Evolutionary conservation across 805 yeast species (phyloP), one percentile per base, ranked within the genome.

Genomic region (Suhomyces sp.): DNA sequence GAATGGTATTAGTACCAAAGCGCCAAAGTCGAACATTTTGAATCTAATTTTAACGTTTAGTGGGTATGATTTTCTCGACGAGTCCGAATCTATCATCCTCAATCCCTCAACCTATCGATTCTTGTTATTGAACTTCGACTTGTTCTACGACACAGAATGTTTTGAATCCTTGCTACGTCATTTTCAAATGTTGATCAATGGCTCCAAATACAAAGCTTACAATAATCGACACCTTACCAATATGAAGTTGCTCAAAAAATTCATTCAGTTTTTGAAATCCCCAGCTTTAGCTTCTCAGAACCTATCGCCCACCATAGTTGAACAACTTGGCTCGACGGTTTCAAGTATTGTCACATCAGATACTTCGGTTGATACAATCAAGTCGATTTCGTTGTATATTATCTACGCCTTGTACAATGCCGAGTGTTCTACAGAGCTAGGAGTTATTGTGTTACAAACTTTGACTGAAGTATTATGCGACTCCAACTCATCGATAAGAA

Each of bases 131-230:
- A 74, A 88, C 38, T 74, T 84, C 17, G 91, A 89, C 55, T 77
- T 87, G 55, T 87, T 83, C 51, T 70, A 82, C 19, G 86, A 89
- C 82, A 73, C 74, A 51, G 84, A 81, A 40, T 73, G 84, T 0
- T 70, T 84, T 49, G 71, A 81, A 47, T 79, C 77, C 50, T 66
- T 87, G 5, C 65, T 86, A 4, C 79, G 78, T 54, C 93, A 87
- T 57, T 72, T 87, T 46, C 76, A 80, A 1, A 80, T 79, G 0
- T 75, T 89, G 51, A 68, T 83, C 3, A 76, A 76, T 38, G 80
- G 75, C 26, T 48, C 57, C 9, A 80, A 74, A 53, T 80, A 75
- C 63, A 71, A 71, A 23, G 60, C 71, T 1, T 80, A 76, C 63
- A 90, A 89, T 58, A 62, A 76, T 5, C 64, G 71, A 40, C 83